Percentiles rank a stretch among this genome's conserved stretches.
Evolutionary conservation across 805 yeast species (phyloP).

Genomic region (Metschnikowia cubensis): DNA sequence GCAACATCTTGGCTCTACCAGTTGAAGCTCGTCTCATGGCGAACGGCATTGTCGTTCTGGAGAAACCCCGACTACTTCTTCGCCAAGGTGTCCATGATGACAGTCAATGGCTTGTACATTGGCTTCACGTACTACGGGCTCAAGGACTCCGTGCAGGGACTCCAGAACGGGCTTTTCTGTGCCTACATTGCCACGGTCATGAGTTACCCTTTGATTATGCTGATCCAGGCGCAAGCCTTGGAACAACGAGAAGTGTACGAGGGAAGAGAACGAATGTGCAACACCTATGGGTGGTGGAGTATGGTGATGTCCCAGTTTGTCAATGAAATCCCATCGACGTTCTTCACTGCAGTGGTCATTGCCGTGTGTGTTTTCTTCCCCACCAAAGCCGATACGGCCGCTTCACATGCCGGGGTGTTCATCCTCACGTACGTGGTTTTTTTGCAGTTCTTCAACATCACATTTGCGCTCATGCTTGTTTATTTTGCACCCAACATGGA

Average conservation of each 20-base stretch:
- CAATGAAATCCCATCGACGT: constrained; percentile 35
- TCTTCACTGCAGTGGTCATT: not conserved
- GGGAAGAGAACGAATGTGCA: constrained; percentile 39
- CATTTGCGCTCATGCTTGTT: constrained; percentile 45
- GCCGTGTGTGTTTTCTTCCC: constrained; percentile 43
- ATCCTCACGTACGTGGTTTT: constrained; percentile 44
- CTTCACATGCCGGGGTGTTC: constrained; percentile 33
- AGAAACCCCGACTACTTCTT: not conserved
- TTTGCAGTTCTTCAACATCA: constrained; percentile 37
- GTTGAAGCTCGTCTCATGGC: not conserved
- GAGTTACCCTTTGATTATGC: not conserved
- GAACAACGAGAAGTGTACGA: constrained; percentile 43
- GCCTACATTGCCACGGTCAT: not conserved
- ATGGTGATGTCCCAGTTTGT: constrained; percentile 50
- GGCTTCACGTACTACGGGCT: not conserved
- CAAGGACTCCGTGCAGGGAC: not conserved
- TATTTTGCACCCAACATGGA: constrained; percentile 32
- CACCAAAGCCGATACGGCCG: constrained; percentile 11
- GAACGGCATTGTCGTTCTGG: not conserved
- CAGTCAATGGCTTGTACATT: not conserved
- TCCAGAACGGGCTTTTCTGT: not conserved
- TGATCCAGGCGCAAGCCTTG: not conserved
- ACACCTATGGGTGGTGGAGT: constrained; percentile 68
- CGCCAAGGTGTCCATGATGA: not conserved
- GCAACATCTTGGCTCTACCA: no score